phyloP scores from a whole-genome alignment of 176 grass and related monocot genomes.

The Lolium perenne region DNA sequence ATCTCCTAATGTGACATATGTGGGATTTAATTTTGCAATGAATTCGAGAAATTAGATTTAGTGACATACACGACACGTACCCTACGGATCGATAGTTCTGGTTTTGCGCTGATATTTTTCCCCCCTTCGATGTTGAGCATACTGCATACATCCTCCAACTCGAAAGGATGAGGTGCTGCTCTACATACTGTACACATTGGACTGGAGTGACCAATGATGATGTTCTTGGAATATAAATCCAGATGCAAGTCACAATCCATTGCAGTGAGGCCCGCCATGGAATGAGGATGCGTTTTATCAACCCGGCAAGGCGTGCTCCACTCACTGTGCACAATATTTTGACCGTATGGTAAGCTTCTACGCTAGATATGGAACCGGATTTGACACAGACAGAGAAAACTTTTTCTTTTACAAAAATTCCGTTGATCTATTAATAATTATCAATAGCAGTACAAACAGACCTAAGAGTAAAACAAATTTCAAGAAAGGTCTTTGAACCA shows the following conservation, averaged over 20 bases:
- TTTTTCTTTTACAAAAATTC: no score
- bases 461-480: no score
- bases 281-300: slow-evolving; percentile 34
- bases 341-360: neutral
- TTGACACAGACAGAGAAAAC: neutral
- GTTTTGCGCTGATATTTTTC: neutral
- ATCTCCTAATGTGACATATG: neutral
- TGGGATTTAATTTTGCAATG: neutral
- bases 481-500: no score
- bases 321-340: slow-evolving; percentile 25
- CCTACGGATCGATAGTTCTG: neutral
- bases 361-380: neutral
- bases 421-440: no score
- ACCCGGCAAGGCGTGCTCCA: slow-evolving; percentile 49
- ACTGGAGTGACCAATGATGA: slow-evolving; percentile 28
- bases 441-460: no score
- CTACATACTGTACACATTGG: neutral
- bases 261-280: slow-evolving; percentile 28
- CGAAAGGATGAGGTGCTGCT: neutral
- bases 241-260: slow-evolving; percentile 24
- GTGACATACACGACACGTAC: no score
- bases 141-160: no score
- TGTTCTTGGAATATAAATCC: no score
- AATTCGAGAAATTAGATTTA: neutral
- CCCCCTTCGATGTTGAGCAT: neutral